Conservation (phyloP, 768 basidiomycete genomes). For the Wakefieldia striispora region DNA sequence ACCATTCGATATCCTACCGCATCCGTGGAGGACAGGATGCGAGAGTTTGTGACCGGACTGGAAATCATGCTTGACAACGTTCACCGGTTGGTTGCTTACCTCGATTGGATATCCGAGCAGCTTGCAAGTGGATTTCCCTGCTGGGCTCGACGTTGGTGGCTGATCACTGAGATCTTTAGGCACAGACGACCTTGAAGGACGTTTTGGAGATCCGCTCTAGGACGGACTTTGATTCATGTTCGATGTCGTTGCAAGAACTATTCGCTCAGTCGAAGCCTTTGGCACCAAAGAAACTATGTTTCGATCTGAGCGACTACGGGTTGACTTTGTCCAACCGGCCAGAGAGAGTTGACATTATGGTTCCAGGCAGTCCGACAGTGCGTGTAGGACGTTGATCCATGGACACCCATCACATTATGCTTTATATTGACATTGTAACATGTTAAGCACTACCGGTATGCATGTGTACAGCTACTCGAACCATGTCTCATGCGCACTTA, state of each 20-base stretch:
- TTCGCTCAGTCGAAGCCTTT: conserved; percentile 16
- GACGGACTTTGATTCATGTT: conserved; percentile 15
- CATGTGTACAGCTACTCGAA: neutral
- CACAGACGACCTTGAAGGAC: conserved; percentile 16
- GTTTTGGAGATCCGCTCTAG: conserved; percentile 1
- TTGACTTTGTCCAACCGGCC: neutral
- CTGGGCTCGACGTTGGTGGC: neutral
- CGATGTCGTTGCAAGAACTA: conserved; percentile 18
- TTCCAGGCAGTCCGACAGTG: conserved; percentile 24
- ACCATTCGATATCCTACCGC: neutral
- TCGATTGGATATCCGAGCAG: conserved; percentile 28
- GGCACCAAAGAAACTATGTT: conserved; percentile 7
- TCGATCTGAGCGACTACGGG: conserved; percentile 1
- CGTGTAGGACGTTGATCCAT: conserved; percentile 17
- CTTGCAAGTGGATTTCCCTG: conserved; percentile 15
- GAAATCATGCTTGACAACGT: conserved; percentile 20
- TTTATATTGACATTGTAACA: conserved; percentile 9
- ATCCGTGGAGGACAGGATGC: conserved; percentile 9
- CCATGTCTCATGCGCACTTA: conserved; percentile 3
- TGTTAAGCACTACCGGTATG: conserved; percentile 12
- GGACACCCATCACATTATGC: conserved; percentile 10
- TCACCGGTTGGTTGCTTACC: conserved; percentile 21
- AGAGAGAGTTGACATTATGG: conserved; percentile 13
- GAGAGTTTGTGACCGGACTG: conserved; percentile 17
- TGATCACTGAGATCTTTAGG: conserved; percentile 15